Conservation (phyloP, 139 green algal genomes). For the Edaphochlamys debaryana region DNA sequence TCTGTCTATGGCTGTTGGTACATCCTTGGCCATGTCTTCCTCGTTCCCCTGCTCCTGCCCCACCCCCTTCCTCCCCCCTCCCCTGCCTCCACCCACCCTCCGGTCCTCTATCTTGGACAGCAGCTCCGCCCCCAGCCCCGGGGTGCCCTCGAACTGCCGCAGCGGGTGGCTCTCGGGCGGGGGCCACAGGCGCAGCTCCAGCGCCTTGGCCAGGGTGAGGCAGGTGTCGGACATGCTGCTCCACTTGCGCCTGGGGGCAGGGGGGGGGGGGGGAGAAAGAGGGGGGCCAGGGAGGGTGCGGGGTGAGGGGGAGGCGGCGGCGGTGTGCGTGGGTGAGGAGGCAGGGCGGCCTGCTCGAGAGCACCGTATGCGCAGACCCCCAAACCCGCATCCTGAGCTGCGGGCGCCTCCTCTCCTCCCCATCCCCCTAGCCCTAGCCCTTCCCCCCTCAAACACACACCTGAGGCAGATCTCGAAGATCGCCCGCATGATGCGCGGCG, state of each 20-base stretch:
- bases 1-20: no score
- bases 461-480: conserved; percentile 95
- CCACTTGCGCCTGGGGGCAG: conserved; percentile 51
- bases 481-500: conserved; percentile 88
- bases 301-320: neutral
- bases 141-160: conserved; percentile 82
- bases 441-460: conserved; percentile 55
- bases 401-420: no score
- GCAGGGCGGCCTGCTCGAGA: no score
- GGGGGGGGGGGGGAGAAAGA: neutral
- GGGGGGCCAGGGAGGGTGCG: neutral
- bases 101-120: conserved; percentile 74
- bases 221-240: conserved; percentile 43
- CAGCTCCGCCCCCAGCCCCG: conserved; percentile 73
- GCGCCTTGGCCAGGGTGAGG: conserved; percentile 55
- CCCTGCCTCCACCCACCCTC: neutral
- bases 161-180: conserved; percentile 87
- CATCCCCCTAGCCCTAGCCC: no score
- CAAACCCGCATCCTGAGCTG: no score
- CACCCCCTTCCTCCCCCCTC: neutral
- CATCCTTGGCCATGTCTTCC: no score
- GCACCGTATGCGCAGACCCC: no score
- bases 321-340: neutral
- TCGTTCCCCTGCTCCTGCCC: no score
- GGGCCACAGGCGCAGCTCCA: conserved; percentile 92